A percentile compares a stretch with the other conserved stretches of the same genome.
phyloP scores from a whole-genome alignment of 352 stramenopile species.

The Phytophthora citrophthora region DNA sequence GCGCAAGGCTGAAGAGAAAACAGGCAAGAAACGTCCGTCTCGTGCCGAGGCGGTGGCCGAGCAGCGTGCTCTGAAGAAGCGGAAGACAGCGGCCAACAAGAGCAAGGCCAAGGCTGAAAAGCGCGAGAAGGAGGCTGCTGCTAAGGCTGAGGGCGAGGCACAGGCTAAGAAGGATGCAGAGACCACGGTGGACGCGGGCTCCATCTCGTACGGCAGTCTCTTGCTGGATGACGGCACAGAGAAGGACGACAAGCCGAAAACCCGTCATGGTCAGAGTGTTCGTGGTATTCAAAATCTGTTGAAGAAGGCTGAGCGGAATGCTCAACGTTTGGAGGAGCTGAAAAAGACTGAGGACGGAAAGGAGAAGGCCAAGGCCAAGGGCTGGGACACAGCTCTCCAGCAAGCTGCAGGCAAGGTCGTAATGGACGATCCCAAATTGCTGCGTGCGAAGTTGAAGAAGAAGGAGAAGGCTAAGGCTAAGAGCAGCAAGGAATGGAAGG shows the following conservation, averaged over 20 bases:
- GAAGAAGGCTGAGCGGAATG: constrained; percentile 83
- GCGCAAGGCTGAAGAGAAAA: constrained; percentile 72
- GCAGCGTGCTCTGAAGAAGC: constrained; percentile 42
- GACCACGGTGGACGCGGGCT: constrained; percentile 26
- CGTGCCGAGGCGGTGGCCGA: constrained; percentile 32
- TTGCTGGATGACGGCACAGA: constrained; percentile 65
- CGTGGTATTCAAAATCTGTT: constrained; percentile 80
- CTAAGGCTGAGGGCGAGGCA: constrained; percentile 14
- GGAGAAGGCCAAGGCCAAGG: constrained; percentile 65
- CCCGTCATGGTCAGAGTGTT: constrained; percentile 73
- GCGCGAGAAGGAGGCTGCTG: constrained; percentile 45
- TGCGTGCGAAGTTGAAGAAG: constrained; percentile 85
- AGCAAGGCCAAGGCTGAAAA: constrained; percentile 53
- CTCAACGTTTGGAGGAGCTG: constrained; percentile 74
- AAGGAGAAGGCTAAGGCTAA: constrained; percentile 85
- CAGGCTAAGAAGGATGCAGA: constrained; percentile 21
- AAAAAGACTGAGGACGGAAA: constrained; percentile 83
- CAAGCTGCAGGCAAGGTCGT: constrained; percentile 71
- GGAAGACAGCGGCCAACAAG: constrained; percentile 60
- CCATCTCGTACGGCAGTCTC: constrained; percentile 83
- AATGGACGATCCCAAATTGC: constrained; percentile 79
- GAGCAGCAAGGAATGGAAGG: constrained; percentile 83
- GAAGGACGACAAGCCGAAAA: constrained; percentile 64
- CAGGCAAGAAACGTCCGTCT: constrained; percentile 57
- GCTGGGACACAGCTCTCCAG: constrained; percentile 78